Base-by-base conservation (phyloP, 305 asterid species). In the Fraxinus sp. region DNA sequence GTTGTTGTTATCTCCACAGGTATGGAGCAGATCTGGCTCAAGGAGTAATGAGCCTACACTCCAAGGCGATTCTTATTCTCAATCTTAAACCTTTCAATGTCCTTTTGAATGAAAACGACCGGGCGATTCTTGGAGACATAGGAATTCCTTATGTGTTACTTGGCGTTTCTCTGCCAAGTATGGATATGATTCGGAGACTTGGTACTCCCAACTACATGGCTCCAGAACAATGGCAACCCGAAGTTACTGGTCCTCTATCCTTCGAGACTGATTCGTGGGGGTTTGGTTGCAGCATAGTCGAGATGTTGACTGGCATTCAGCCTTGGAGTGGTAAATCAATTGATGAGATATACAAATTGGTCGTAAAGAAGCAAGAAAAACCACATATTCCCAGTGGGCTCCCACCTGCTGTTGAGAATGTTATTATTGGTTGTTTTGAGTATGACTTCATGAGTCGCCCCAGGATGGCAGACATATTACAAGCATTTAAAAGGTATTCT, bases 181-280 rank as follows among this genome's bases (percentile, higher is more conserved):
- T 86, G 32, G 97, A 92, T 84, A 86, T 90, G 94, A 82, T 87
- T 85, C 85, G 91, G 75, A 91, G 93, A 75, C 93, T 94, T 62
- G 99, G 97, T 57, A 94, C 93, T 84, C 97, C 97, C 26, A 91
- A 91, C 75, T 96, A 96, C 90, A 96, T 96, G 97, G 97, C 98
- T 84, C 98, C 99, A 5, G 99, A 96, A 77, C 98, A 96, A 83
- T 96, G 99, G 98, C 92, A 90, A 43, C 97, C 98, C 0, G 99
- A 93, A 86, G 90, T 92, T 76, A 92, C 94, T 83, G 99, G 98
- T 66, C 98, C 99, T 0, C 62, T 96, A 79, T 90, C 98, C 13
- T 89, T 90, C 35, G 97, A 96, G 91, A 92, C 97, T 43, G 97
- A 96, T 88, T 96, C 98, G 0, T 96, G 99, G 98, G 97, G 97